Evolutionary conservation across 2,329 filamentous ascomycete species (phyloP), one percentile per base, ranked within the genome.

Genomic region (Talaromyces verruculosus): DNA sequence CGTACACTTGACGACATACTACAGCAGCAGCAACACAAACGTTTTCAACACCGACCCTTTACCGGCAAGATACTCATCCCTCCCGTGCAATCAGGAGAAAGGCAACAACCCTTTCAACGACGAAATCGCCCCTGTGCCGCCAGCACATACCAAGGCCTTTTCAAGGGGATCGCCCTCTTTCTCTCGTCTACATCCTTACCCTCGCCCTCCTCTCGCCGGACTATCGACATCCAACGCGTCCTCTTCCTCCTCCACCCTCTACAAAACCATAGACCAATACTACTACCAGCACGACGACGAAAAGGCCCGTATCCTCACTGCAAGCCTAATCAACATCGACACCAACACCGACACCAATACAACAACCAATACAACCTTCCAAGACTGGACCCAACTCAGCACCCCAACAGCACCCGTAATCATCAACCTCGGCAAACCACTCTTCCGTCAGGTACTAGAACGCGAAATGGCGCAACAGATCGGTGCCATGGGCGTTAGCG

Each of bases 401-500:
- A 41, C 61, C n/a, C 35, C 61, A 55, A 43, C 43, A 7, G 61
- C 57, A 6, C 61, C 61, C 5, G 53, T 67, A 30, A 67, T 43
- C 5, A 64, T 67, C 28, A 67, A 62, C 17, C 53, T 67, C n/a
- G 61, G 65, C 39, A 67, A 67, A 39, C 65, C 61, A 28, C 45
- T 64, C 25, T 67, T 67, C 35, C 45, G 55, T 49, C 57, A 61
- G 41, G 81, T 97, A 58, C 71, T 88, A 89, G 58, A 65, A 37
- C 47, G 58, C 75, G 92, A 96, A 80, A 88, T 92, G 37, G 84
- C 87, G 71, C 85, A 90, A 71, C 90, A 93, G 76, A 82, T 90
- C 62, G 93, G 93, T 11, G 91, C 92, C 66, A 93, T 96, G 86
- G 89, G 86, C 37, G 91, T 97, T 41, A 90, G 87, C 4, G 89